These are phyloP conservation scores for Tricholoma matsutake DNA, from an alignment of 768 basidiomycete species.

Conservation along the genomic window DNA sequence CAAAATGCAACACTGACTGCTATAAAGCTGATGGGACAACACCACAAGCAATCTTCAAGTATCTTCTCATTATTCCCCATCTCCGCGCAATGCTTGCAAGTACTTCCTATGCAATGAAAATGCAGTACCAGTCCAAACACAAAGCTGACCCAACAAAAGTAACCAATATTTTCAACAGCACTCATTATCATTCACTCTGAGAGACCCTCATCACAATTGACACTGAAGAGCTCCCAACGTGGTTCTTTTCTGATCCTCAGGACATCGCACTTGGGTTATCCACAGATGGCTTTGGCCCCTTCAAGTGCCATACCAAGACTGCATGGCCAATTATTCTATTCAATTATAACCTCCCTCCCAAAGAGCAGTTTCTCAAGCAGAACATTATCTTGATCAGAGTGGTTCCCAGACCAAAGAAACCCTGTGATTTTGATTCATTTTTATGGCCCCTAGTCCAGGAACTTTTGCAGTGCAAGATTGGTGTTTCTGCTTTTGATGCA, in stretches of 20 bases:
- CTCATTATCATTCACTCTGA: conserved; percentile 23
- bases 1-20: conserved; percentile 27
- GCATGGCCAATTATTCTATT: too few species aligned
- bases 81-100: conserved; percentile 20
- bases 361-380: too few species aligned
- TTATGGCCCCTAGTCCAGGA: too few species aligned
- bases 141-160: conserved; percentile 12
- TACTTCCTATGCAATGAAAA: conserved; percentile 13
- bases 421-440: too few species aligned
- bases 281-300: conserved; percentile 31
- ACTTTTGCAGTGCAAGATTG: too few species aligned
- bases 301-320: not conserved
- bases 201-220: conserved; percentile 22
- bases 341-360: too few species aligned
- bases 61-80: conserved; percentile 37
- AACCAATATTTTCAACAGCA: conserved; percentile 34
- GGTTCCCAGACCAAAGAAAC: too few species aligned
- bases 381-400: too few species aligned
- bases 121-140: conserved; percentile 25
- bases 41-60: conserved; percentile 28
- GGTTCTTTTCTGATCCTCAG: conserved; percentile 30
- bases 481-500: too few species aligned
- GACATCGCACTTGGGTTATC: too few species aligned
- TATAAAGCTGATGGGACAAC: conserved; percentile 9
- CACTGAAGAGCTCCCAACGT: conserved; percentile 18